Base-by-base conservation (phyloP, 768 basidiomycete genomes). In the Dendrothele bispora region DNA sequence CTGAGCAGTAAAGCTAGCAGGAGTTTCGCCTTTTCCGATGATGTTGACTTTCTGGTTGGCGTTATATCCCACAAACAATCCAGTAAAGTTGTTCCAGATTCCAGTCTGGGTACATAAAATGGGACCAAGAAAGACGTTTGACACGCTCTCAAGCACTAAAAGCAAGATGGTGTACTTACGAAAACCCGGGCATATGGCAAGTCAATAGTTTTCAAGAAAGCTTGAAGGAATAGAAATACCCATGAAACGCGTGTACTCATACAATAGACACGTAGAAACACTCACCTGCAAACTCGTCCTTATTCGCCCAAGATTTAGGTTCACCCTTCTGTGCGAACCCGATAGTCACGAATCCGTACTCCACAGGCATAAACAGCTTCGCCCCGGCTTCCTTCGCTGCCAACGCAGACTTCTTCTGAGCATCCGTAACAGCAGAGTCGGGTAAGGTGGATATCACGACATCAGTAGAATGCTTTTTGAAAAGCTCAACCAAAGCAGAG, bases 21-120 rank as follows among this genome's bases (percentile, higher is more conserved):
- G 52, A 4, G 30, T 46, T 11, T 62, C 61, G 17, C 68, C 71
- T 39, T 64, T 51, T 2, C 71, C 66, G 6, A 56, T 42, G 43
- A 68, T 45, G 20, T 60, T 58, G 39, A 67, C 49, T 44, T 65
- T 64, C 21, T 62, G 64, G 26, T 51, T 49, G 22, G 56, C 37
- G 12, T 57, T 52, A 40, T 60, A 56, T 3, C 56, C 62, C 3
- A 69, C 26, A 22, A 28, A 38, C 57, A 53, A 64, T 3, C 65
- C 61, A 18, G 69, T 44, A 41, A 58, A 55, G 24, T 69, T 61
- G 12, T 52, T 61, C 46, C 68, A 71, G 18, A 61, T 5, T n/a
- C 70, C 71, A 18, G 43, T 65, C 70, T 71, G 26, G 29, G 51
- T n/a, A n/a, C n/a, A n/a, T n/a, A n/a, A 8, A 12, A 24, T n/a